Evolutionary conservation across 2,329 filamentous ascomycete species (phyloP).

Genomic region (Ascochyta fabae): DNA sequence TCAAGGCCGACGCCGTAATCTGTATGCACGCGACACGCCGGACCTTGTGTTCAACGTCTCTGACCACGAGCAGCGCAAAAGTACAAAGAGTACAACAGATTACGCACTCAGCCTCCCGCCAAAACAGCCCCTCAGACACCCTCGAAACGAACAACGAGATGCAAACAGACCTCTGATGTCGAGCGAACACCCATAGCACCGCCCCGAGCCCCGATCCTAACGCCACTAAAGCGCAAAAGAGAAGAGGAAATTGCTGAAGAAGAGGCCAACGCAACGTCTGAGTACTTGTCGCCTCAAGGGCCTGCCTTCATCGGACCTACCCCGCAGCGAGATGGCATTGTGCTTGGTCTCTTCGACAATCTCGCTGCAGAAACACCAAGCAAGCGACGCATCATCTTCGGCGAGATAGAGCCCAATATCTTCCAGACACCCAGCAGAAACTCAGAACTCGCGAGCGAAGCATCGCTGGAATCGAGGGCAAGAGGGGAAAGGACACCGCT

Average conservation of each 20-base stretch:
- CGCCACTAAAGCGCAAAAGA: conserved; percentile 43
- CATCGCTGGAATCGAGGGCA: conserved; percentile 36
- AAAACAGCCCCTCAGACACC: conserved; percentile 41
- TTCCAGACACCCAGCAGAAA: conserved; percentile 51
- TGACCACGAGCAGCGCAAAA: conserved; percentile 63
- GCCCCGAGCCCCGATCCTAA: conserved; percentile 25
- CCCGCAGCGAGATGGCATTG: conserved; percentile 77
- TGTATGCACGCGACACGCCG: conserved; percentile 57
- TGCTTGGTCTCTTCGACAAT: conserved; percentile 79
- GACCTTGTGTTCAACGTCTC: neutral
- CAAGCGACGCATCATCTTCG: conserved; percentile 40
- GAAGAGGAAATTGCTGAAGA: conserved; percentile 27
- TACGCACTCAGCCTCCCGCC: conserved; percentile 53
- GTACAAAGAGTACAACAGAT: conserved; percentile 77
- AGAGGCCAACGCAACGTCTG: conserved; percentile 16
- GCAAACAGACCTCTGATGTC: conserved; percentile 26
- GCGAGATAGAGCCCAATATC: conserved; percentile 41
- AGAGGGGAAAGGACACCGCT: conserved; percentile 55
- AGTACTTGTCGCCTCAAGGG: conserved; percentile 40
- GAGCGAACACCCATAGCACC: conserved; percentile 38
- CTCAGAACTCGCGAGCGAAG: conserved; percentile 33
- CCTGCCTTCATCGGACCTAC: conserved; percentile 70
- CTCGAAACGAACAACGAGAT: conserved; percentile 37
- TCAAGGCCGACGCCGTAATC: conserved; percentile 74
- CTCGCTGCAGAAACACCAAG: conserved; percentile 61